phyloP scores from a whole-genome alignment of 129 eudicot species.

The Pseudognaphalium luteoalbum region DNA sequence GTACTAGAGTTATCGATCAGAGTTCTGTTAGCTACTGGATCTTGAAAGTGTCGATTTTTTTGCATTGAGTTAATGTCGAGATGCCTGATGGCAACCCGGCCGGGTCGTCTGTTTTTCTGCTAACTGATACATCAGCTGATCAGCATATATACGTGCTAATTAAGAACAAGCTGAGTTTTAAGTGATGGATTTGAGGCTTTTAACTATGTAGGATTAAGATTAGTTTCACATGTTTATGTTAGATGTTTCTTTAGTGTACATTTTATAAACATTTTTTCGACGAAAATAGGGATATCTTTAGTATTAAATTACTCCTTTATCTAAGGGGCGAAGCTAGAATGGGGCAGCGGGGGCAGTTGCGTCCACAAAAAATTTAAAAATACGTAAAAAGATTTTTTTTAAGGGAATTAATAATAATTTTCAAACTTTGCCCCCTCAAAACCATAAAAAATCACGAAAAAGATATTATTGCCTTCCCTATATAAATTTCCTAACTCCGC shows the following conservation, averaged over 20 bases:
- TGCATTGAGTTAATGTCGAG: slow-evolving; percentile 31
- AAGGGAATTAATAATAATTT: too few relatives aligned
- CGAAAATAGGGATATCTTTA: not conserved
- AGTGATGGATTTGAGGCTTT: not conserved
- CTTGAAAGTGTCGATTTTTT: slow-evolving; percentile 27
- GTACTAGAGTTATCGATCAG: slow-evolving; percentile 20
- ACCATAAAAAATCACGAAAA: too few relatives aligned
- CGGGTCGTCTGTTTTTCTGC: slow-evolving; percentile 6
- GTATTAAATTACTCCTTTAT: too few relatives aligned
- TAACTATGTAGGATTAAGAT: not conserved
- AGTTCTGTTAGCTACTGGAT: not conserved
- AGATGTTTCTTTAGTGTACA: not conserved
- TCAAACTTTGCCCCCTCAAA: too few relatives aligned
- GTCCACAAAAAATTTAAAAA: too few relatives aligned
- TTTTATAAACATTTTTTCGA: not conserved
- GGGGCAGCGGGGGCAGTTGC: too few relatives aligned
- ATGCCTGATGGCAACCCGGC: slow-evolving; percentile 19
- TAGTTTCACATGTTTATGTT: slow-evolving; percentile 4
- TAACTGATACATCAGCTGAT: not conserved
- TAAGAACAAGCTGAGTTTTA: not conserved
- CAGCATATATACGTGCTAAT: not conserved
- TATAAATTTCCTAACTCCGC: too few relatives aligned
- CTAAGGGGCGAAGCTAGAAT: too few relatives aligned
- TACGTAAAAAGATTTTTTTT: too few relatives aligned
- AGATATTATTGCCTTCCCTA: too few relatives aligned